Percentiles rank a stretch among this genome's conserved stretches.
Conservation (phyloP, 495 filamentous ascomycete species). For the Emericellopsis terricola region DNA sequence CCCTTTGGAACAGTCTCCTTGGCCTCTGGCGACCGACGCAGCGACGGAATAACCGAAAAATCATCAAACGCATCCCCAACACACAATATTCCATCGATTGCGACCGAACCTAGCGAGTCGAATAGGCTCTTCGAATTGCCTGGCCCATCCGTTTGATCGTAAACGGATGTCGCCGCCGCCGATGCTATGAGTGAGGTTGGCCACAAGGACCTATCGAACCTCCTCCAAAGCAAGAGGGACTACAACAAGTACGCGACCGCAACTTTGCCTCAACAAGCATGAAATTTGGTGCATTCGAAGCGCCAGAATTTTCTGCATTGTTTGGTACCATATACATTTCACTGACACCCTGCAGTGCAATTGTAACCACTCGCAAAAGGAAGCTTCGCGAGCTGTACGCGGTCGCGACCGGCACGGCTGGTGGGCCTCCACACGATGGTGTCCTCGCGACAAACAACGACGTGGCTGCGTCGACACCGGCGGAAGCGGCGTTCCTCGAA, state of each 20-base stretch:
- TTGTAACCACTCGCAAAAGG: conserved; percentile 61
- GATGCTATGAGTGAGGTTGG: conserved; percentile 41
- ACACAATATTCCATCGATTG: conserved; percentile 40
- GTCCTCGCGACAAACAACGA: conserved; percentile 18
- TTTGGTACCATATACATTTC: conserved; percentile 18
- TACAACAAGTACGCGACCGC: conserved; percentile 26
- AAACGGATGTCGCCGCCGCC: conserved; percentile 40
- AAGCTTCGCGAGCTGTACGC: conserved; percentile 68
- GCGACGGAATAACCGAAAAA: conserved; percentile 5
- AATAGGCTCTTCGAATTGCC: too few relatives aligned
- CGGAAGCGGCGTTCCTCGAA: conserved; percentile 50
- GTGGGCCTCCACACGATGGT: conserved; percentile 22
- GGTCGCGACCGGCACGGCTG: conserved; percentile 31
- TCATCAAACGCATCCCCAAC: conserved; percentile 27
- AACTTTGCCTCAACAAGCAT: too few relatives aligned
- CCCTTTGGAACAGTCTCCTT: too few relatives aligned
- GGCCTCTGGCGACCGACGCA: too few relatives aligned
- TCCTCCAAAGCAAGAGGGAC: conserved; percentile 33
- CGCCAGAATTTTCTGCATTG: conserved; percentile 24
- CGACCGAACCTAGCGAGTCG: too few relatives aligned
- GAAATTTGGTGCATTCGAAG: conserved; percentile 22
- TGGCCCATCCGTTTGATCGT: conserved; percentile 29
- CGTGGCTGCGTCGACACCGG: conserved; percentile 28
- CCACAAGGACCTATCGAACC: conserved; percentile 32
- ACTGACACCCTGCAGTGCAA: conserved; percentile 39